Base-by-base conservation (phyloP, 495 filamentous ascomycete species). In the Parathielavia hyrcaniae region DNA sequence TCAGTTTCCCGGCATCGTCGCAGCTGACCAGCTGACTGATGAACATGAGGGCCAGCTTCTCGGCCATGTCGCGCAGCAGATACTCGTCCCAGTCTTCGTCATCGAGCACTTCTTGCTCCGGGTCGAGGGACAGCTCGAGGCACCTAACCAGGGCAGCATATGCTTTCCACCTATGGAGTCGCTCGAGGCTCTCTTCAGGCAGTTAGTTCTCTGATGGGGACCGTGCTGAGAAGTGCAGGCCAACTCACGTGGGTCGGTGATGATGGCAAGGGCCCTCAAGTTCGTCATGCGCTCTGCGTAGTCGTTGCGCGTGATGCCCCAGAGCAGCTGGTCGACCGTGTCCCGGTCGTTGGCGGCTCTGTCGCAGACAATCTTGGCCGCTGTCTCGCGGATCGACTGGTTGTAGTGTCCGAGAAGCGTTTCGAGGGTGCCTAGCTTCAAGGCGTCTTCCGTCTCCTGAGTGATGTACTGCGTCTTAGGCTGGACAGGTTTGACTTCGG, bases 401-500 rank as follows among this genome's bases (percentile, higher is more conserved):
- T 79, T 82, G 50, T 80, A 78, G 58, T 79, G 79, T 0, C 70
- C 67, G 8, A 81, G 62, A 19, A 82, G 71, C n/a, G 72, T 80
- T 32, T 79, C 73, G 8, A 82, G 64, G 0, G 80, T 82, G 38
- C 62, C 61, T 0, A 71, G 53, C 44, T 75, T 73, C 13, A 82
- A 68, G 2, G 79, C 77, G 50, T 82, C 80, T 58, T 82, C 80
- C n/a, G 79, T 80, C n/a, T 77, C 75, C 60, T 82, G 80, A 11
- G 78, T 82, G 57, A 82, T 82, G 63, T 81, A 81, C 58, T 80
- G 78, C 12, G 80, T 75, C 64, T 81, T 82, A 41, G 75, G 79
- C 54, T 73, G 76, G 14, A 68, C 61, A 2, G 72, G 74, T 26
- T 74, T 74, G 61, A 80, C 66, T 57, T 75, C 70, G 56, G 72